phyloP scores from a whole-genome alignment of 1,284 basidiomycete species.

The Pseudozyma sp. region DNA sequence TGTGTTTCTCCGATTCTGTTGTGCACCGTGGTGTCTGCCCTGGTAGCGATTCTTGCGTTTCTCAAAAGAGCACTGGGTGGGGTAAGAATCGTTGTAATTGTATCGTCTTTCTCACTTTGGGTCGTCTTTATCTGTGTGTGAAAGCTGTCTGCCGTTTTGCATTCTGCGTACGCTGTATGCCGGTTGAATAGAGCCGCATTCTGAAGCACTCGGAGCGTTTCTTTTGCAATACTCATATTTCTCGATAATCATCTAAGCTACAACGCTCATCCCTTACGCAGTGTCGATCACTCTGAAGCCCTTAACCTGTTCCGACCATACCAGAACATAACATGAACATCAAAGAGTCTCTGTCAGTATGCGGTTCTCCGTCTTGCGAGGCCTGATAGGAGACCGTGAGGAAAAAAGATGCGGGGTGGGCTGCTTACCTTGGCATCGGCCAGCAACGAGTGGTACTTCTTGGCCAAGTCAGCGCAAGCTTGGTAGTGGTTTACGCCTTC shows the following conservation, averaged over 20 bases:
- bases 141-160: too few relatives aligned
- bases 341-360: background rate
- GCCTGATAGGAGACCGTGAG: background rate
- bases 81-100: slow-evolving; percentile 18
- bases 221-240: background rate
- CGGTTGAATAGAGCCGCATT: too few relatives aligned
- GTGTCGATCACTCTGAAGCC: slow-evolving; percentile 57
- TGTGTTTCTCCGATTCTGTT: too few relatives aligned
- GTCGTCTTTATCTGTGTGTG: background rate
- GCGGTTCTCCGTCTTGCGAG: background rate
- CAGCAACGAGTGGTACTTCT: slow-evolving; percentile 86
- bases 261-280: slow-evolving; percentile 23
- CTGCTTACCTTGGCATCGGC: slow-evolving; percentile 83
- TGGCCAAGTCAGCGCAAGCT: slow-evolving; percentile 86
- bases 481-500: slow-evolving; percentile 79
- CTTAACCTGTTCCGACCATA: slow-evolving; percentile 40
- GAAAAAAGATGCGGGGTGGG: background rate
- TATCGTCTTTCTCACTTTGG: slow-evolving; percentile 7
- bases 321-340: background rate
- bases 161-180: too few relatives aligned
- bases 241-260: background rate
- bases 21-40: too few relatives aligned
- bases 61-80: background rate
- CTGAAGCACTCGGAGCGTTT: too few relatives aligned
- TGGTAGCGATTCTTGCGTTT: background rate